These are phyloP conservation scores for Globisporangium middletonii DNA, from an alignment of 352 stramenopile species.

Conservation along the genomic window DNA sequence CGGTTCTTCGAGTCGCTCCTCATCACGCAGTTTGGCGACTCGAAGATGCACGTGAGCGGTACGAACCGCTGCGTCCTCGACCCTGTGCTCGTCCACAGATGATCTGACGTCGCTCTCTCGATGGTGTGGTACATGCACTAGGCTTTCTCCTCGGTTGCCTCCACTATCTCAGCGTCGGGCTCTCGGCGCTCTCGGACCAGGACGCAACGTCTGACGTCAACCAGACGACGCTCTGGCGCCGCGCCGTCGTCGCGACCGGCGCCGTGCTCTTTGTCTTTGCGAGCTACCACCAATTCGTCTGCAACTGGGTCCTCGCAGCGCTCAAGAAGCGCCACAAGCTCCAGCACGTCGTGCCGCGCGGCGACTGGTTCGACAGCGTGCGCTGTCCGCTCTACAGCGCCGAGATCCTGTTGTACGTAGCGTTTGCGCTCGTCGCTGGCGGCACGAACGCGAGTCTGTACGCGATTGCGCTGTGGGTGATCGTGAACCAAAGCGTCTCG, in stretches of 20 bases:
- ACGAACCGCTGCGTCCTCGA: neutral
- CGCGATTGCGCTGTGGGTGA: slow-evolving; percentile 46
- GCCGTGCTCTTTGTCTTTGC: slow-evolving; percentile 34
- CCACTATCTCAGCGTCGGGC: slow-evolving; percentile 53
- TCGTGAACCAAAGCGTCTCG: slow-evolving; percentile 57
- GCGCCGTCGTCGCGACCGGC: slow-evolving; percentile 17
- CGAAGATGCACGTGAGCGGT: slow-evolving; percentile 52
- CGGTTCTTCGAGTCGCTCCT: slow-evolving; percentile 55
- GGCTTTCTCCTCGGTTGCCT: slow-evolving; percentile 48
- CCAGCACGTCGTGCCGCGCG: slow-evolving; percentile 46
- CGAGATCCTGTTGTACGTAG: slow-evolving; percentile 59
- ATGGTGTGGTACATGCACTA: neutral
- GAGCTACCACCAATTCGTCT: slow-evolving; percentile 53
- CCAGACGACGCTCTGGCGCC: slow-evolving; percentile 15
- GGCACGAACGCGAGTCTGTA: slow-evolving; percentile 34
- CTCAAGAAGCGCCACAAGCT: slow-evolving; percentile 47
- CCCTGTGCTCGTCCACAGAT: neutral
- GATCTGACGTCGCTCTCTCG: slow-evolving; percentile 1
- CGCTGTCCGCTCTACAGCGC: slow-evolving; percentile 58
- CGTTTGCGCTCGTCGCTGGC: slow-evolving; percentile 36
- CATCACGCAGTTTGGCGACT: slow-evolving; percentile 58
- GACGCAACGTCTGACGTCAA: slow-evolving; percentile 14
- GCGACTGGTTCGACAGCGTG: slow-evolving; percentile 63
- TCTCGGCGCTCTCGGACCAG: slow-evolving; percentile 39
- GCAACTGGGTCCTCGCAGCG: slow-evolving; percentile 46